Conservation (phyloP, 495 filamentous ascomycete species). For the Chaetomium fimeti region DNA sequence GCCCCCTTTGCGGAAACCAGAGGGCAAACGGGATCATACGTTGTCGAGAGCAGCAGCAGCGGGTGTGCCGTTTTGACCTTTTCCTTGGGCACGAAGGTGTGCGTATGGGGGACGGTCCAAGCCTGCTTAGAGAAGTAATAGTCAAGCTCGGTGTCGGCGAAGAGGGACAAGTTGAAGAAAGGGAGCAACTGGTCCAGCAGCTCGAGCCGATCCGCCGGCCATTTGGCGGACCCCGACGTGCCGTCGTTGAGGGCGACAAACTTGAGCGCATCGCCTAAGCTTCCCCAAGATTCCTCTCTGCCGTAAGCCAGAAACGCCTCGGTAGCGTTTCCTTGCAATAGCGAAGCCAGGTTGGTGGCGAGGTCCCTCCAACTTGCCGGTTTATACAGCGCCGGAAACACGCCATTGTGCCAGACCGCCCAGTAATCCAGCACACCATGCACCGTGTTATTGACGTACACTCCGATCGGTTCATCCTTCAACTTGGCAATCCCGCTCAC, state of each 20-base stretch:
- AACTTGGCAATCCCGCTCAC: conserved; percentile 31
- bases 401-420: conserved; percentile 36
- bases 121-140: conserved; percentile 40
- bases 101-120: conserved; percentile 42
- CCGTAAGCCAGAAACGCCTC: conserved; percentile 41
- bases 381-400: conserved; percentile 42
- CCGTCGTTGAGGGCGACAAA: conserved; percentile 41
- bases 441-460: conserved; percentile 44
- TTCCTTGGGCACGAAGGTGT: conserved; percentile 37
- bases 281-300: conserved; percentile 15
- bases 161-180: conserved; percentile 34
- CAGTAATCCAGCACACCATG: conserved; percentile 43
- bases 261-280: conserved; percentile 21
- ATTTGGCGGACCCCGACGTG: conserved; percentile 29
- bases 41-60: conserved; percentile 44
- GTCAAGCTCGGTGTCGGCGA: conserved; percentile 24
- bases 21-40: conserved; percentile 47
- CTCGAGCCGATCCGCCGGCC: conserved; percentile 26
- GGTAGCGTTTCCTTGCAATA: conserved; percentile 46
- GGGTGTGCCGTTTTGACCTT: conserved; percentile 42
- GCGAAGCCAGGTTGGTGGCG: conserved; percentile 37
- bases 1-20: conserved; percentile 43
- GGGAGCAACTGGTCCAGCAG: conserved; percentile 33
- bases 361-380: conserved; percentile 39
- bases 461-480: conserved; percentile 36